Conservation (phyloP, 306 rosid species). For the Prunus salicina region DNA sequence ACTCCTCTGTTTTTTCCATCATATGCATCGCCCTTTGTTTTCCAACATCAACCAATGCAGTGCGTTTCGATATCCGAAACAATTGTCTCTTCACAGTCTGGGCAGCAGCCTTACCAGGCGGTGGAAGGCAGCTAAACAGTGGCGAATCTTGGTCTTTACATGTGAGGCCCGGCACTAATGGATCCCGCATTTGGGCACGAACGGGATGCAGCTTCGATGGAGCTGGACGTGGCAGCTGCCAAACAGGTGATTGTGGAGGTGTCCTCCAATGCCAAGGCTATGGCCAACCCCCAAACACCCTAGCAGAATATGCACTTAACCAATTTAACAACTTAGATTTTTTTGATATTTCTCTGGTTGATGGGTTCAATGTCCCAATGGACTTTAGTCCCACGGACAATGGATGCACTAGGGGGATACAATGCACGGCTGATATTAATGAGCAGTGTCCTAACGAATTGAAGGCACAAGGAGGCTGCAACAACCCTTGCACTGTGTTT, state of each 20-base stretch:
- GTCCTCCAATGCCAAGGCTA: slow-evolving; percentile 18
- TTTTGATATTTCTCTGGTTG: slow-evolving; percentile 18
- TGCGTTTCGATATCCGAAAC: slow-evolving; percentile 25
- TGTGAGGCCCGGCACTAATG: neutral
- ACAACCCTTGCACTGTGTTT: slow-evolving; percentile 25
- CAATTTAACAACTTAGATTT: slow-evolving; percentile 11
- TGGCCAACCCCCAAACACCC: slow-evolving; percentile 24
- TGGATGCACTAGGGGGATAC: neutral
- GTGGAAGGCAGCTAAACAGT: neutral
- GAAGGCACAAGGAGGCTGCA: slow-evolving; percentile 38
- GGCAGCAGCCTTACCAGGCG: slow-evolving; percentile 15
- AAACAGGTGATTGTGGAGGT: slow-evolving; percentile 30
- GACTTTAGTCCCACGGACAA: slow-evolving; percentile 20
- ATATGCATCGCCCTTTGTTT: neutral
- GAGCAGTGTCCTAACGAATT: slow-evolving; percentile 46
- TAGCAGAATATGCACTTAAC: slow-evolving; percentile 16
- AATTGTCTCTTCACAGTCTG: slow-evolving; percentile 20
- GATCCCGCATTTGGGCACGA: slow-evolving; percentile 6
- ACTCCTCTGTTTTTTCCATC: neutral
- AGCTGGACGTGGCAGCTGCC: slow-evolving; percentile 5
- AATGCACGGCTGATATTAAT: slow-evolving; percentile 39
- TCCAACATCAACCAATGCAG: slow-evolving; percentile 13
- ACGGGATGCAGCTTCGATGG: slow-evolving; percentile 18
- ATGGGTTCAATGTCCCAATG: slow-evolving; percentile 37
- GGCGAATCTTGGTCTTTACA: slow-evolving; percentile 10